phyloP scores from a whole-genome alignment of 768 basidiomycete species.

The Cystofilobasidium capitatum region DNA sequence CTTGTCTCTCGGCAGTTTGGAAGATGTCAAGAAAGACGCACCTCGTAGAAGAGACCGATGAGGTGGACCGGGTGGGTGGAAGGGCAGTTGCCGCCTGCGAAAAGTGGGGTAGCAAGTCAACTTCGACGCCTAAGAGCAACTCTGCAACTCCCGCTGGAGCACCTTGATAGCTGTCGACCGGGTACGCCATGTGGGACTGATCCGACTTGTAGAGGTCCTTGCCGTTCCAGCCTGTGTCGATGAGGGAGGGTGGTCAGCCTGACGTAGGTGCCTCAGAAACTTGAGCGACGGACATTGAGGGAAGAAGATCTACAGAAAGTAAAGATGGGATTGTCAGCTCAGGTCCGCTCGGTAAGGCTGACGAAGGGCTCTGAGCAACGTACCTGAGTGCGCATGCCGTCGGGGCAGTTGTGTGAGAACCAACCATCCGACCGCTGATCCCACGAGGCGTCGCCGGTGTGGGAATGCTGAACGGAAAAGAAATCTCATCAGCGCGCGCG shows the following conservation, averaged over 20 bases:
- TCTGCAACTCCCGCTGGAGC: not conserved
- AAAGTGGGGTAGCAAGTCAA: not conserved
- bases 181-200: constrained; percentile 40
- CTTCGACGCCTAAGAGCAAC: not conserved
- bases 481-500: no score
- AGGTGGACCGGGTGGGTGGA: constrained; percentile 36
- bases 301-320: constrained; percentile 25
- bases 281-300: not conserved
- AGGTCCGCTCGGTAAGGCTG: no score
- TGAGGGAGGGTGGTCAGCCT: constrained; percentile 20
- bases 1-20: constrained; percentile 32
- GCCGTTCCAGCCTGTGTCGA: constrained; percentile 42
- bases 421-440: constrained; percentile 29
- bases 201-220: constrained; percentile 39
- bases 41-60: constrained; percentile 41
- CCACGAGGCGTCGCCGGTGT: constrained; percentile 34
- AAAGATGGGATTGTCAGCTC: no score
- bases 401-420: constrained; percentile 36
- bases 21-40: constrained; percentile 35
- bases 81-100: constrained; percentile 17
- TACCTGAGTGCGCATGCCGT: constrained; percentile 41
- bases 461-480: not conserved
- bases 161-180: constrained; percentile 16
- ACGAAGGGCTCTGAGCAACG: no score
- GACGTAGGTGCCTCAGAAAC: not conserved